Evolutionary conservation across 1,139 yeast genomes (phyloP), one percentile per base, ranked within the genome.

Genomic region (Barnettozyma hawaiiensis): DNA sequence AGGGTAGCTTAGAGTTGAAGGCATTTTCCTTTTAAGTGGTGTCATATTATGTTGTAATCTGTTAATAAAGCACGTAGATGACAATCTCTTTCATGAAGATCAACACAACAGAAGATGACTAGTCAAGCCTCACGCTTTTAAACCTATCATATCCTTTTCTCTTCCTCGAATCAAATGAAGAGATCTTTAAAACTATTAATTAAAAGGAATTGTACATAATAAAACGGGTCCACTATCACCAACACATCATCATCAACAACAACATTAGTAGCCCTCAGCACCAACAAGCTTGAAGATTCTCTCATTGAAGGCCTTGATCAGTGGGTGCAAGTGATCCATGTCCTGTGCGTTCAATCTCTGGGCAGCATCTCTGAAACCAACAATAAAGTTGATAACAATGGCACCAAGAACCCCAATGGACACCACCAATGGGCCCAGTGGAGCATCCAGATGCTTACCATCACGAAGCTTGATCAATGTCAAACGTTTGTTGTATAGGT

Each of bases 401-500:
- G 92, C 84, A 39, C 75, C 54, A 12, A 83, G 64, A 47, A 92
- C 74, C 9, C 89, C 92, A 29, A 70, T 52, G 2, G 95, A 87
- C 42, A 92, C 73, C 22, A 90, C 66, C 46, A 92, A 61, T 0
- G 98, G 98, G 6, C 98, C 98, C 47, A 85, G 57, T 41, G 94
- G 81, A 45, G 86, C 87, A 64, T 92, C 98, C 57, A 92, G 71
- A 63, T 90, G 97, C 56, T 75, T 76, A 44, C 92, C 95, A 34
- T 89, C 82, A 62, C 97, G 78, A 60, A 80, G 82, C 61, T 73
- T 76, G 60, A 92, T 92, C 48, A 83, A 74, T 34, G 71, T 73
- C 54, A 92, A 70, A 60, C 98, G 78, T 52, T 69, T 72, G 61
- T 76, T 66, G 64, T 85, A 92, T 44, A 83, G 78, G 52, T 70